Percentiles rank a stretch among this genome's conserved stretches.
These are phyloP conservation scores for Cordia subcordata DNA, from an alignment of 257 asterid species.

Conservation along the genomic window DNA sequence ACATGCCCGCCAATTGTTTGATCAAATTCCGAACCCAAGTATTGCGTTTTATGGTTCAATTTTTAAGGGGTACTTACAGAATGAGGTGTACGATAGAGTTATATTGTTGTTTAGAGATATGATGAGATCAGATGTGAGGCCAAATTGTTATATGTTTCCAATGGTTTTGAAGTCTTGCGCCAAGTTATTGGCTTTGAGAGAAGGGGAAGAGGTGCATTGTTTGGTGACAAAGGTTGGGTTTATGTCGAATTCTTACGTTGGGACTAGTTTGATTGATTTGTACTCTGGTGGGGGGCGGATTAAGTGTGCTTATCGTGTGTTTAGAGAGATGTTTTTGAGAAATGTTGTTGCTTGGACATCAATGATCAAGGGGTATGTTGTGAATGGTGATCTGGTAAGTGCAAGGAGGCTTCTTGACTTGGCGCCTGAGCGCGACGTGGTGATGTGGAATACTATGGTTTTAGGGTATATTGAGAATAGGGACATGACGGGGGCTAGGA, in stretches of 20 bases:
- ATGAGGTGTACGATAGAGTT: constrained; percentile 34
- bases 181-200: constrained; percentile 40
- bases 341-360: constrained; percentile 90
- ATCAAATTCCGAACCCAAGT: constrained; percentile 41
- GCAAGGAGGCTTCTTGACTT: constrained; percentile 71
- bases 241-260: constrained; percentile 14
- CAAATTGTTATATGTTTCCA: constrained; percentile 62
- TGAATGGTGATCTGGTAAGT: constrained; percentile 44
- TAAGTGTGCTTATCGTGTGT: constrained; percentile 50
- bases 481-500: constrained; percentile 62
- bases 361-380: constrained; percentile 60
- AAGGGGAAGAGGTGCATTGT: constrained; percentile 68
- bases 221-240: constrained; percentile 20
- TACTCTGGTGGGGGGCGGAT: constrained; percentile 39
- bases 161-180: constrained; percentile 68
- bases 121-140: constrained; percentile 59
- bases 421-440: constrained; percentile 73
- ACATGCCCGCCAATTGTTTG: constrained; percentile 57
- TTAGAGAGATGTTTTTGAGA: constrained; percentile 61
- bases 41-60: constrained; percentile 66
- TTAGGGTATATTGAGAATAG: constrained; percentile 45
- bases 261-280: constrained; percentile 55
- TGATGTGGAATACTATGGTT: constrained; percentile 75
- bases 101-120: constrained; percentile 42
- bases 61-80: constrained; percentile 68